A percentile compares a stretch with the other conserved stretches of the same genome.
Evolutionary conservation across 495 filamentous ascomycete genomes (phyloP).

Genomic region (Xylaria bambusicola): DNA sequence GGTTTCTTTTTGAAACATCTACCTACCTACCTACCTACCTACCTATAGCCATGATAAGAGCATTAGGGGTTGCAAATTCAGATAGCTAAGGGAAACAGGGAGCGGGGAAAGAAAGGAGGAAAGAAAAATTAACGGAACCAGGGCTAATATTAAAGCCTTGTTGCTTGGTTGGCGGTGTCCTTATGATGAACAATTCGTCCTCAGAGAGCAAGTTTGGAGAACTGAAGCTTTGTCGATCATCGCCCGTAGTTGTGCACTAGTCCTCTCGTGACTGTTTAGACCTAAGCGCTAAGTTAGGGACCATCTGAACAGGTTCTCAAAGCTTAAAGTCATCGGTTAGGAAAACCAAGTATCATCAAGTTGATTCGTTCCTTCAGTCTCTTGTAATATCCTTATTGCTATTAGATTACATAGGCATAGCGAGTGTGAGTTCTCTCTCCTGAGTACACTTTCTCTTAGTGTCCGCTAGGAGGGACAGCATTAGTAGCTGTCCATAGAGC

Average conservation of each 20-base stretch:
- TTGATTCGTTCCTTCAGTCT: background rate
- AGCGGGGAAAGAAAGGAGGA: background rate
- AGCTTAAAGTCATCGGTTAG: background rate
- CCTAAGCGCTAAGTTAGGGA: background rate
- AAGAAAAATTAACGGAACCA: no score
- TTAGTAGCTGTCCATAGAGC: constrained; percentile 8
- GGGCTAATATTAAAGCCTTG: background rate
- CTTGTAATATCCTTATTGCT: background rate
- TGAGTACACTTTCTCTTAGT: background rate
- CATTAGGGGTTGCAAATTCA: no score
- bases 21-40: no score
- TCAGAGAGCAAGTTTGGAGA: background rate
- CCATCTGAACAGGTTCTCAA: background rate
- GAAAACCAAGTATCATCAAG: background rate
- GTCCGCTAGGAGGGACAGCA: background rate
- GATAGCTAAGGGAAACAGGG: background rate
- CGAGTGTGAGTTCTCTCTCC: constrained; percentile 8
- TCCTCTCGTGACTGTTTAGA: background rate
- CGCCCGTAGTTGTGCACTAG: background rate
- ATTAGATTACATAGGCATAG: constrained; percentile 19
- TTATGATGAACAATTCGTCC: constrained; percentile 6
- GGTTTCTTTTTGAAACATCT: no score
- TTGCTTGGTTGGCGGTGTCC: background rate
- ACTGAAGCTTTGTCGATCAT: constrained; percentile 7
- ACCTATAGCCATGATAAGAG: no score